Conservation (phyloP, 2,329 filamentous ascomycete species). For the Claviceps spartinae region DNA sequence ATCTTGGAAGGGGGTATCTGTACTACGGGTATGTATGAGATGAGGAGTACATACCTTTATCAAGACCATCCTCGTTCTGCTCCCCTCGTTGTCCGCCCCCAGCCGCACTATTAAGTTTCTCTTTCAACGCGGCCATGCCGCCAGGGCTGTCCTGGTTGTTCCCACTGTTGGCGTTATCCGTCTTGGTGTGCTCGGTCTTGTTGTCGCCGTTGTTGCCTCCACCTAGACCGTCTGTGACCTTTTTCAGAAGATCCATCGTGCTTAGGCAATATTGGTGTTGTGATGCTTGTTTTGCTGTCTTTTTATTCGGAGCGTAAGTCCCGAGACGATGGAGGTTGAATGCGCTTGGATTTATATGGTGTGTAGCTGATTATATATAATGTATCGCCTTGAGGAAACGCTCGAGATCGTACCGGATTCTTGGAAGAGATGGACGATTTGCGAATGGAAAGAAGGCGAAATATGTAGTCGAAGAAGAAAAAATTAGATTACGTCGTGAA, state of each 20-base stretch:
- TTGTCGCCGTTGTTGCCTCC: neutral
- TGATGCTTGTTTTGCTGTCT: neutral
- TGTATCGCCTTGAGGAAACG: no score
- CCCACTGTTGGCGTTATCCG: neutral
- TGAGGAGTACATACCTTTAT: constrained; percentile 49
- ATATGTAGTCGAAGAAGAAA: neutral
- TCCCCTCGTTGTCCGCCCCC: constrained; percentile 63
- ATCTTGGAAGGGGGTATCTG: neutral
- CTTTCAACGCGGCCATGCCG: constrained; percentile 46
- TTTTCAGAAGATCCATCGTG: neutral
- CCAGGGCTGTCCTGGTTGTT: constrained; percentile 14
- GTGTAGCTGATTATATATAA: no score
- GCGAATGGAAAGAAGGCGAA: no score
- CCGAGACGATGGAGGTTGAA: neutral
- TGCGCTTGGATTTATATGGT: no score
- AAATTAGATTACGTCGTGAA: no score
- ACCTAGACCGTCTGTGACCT: neutral
- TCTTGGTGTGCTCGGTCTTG: neutral
- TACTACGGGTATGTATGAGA: neutral
- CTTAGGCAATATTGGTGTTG: neutral
- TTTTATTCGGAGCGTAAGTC: neutral
- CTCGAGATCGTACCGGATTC: no score
- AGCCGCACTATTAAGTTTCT: constrained; percentile 57
- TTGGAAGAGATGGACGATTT: no score
- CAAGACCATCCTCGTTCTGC: constrained; percentile 70